phyloP scores from a whole-genome alignment of 306 rosid species.

The Prunus armeniaca region DNA sequence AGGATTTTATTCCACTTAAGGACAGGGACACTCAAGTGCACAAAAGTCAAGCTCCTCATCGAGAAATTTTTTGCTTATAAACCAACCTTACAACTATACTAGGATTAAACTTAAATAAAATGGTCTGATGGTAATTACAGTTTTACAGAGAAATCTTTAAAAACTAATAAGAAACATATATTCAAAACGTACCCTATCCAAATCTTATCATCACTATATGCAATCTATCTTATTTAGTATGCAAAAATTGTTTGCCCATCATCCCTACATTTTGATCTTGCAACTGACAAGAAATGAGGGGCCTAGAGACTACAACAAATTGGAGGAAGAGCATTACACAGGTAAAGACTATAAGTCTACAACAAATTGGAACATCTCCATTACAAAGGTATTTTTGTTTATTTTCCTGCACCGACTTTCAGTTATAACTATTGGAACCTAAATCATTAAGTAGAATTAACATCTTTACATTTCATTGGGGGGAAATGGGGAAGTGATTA shows the following conservation, averaged over 20 bases:
- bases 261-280: not conserved
- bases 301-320: not conserved
- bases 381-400: not conserved
- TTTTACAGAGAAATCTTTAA: not conserved
- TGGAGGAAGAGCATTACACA: not conserved
- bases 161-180: not conserved
- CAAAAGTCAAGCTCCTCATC: not conserved
- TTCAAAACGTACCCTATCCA: not conserved
- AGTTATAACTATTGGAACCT: not conserved
- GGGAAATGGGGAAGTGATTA: too few species aligned
- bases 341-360: not conserved
- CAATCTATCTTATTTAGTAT: not conserved
- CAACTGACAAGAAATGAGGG: not conserved
- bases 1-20: not conserved
- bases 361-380: not conserved
- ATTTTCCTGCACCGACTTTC: not conserved
- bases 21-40: not conserved
- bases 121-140: not conserved
- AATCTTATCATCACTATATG: not conserved
- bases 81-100: not conserved
- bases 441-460: not conserved
- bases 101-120: not conserved
- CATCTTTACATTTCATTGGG: not conserved
- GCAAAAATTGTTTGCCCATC: not conserved
- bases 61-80: not conserved